A percentile compares a stretch with the other conserved stretches of the same genome.
Evolutionary conservation across 73 alveolate species (phyloP).

Genomic region (Paramecium caudatum): DNA sequence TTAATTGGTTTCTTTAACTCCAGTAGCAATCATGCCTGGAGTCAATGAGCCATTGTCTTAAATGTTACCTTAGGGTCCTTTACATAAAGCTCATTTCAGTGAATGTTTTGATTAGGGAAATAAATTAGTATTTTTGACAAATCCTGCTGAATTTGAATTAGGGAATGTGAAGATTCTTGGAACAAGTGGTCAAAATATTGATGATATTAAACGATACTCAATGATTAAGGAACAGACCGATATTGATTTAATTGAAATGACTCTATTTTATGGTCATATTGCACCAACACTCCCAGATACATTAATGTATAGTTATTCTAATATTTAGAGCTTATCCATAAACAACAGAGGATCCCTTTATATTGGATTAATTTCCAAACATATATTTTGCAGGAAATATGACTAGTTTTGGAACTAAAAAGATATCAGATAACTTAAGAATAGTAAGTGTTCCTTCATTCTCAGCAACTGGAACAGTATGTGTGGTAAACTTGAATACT

Average conservation of each 20-base stretch:
- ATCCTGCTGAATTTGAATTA: slow-evolving; percentile 32
- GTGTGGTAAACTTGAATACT: neutral
- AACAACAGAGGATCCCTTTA: too few relatives aligned
- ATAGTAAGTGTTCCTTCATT: slow-evolving; percentile 40
- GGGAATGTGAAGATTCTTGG: neutral
- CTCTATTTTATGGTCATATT: neutral
- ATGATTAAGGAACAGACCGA: neutral
- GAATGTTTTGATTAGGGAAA: neutral
- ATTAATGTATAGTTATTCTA: neutral
- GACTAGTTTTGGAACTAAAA: neutral
- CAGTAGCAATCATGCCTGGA: slow-evolving; percentile 58
- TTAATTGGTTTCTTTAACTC: neutral
- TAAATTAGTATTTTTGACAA: neutral
- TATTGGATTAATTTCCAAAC: slow-evolving; percentile 2
- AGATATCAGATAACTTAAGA: neutral
- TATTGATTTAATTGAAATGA: slow-evolving; percentile 42
- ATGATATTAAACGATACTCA: neutral
- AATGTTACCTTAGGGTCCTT: slow-evolving; percentile 39
- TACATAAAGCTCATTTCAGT: neutral
- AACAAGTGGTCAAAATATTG: slow-evolving; percentile 62
- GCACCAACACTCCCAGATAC: slow-evolving; percentile 56
- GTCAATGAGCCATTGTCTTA: slow-evolving; percentile 51
- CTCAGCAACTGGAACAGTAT: neutral
- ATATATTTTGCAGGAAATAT: slow-evolving; percentile 55
- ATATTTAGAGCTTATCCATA: too few relatives aligned